phyloP scores from a whole-genome alignment of 2,329 filamentous ascomycete species.

The Zymoseptoria crescenta region DNA sequence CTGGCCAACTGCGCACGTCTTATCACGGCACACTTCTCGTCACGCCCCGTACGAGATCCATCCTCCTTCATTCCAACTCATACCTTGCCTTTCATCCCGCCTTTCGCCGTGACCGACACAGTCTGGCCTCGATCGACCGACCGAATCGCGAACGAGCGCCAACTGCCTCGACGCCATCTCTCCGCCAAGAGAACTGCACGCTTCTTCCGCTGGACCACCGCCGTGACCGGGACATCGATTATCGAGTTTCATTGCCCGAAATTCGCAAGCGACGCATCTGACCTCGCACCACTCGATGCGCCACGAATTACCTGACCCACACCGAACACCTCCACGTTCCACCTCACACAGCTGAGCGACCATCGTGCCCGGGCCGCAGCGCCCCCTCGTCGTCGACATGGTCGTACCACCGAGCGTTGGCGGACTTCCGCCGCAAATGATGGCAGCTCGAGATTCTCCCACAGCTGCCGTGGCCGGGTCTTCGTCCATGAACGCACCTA shows the following conservation, averaged over 20 bases:
- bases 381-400: slow-evolving; percentile 16
- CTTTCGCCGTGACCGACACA: background rate
- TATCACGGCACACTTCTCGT: background rate
- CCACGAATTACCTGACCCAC: background rate
- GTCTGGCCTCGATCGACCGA: background rate
- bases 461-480: slow-evolving; percentile 3
- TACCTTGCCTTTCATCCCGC: background rate
- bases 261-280: slow-evolving; percentile 1
- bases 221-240: background rate
- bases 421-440: slow-evolving; percentile 8
- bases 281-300: slow-evolving; percentile 4
- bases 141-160: background rate
- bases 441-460: slow-evolving; percentile 11
- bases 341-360: background rate
- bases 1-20: background rate
- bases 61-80: background rate
- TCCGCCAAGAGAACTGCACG: background rate
- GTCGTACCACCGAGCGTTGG: slow-evolving; percentile 25
- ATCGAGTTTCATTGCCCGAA: background rate
- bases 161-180: background rate
- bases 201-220: background rate
- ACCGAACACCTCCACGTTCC: background rate
- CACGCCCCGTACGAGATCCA: background rate
- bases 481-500: slow-evolving; percentile 7
- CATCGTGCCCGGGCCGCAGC: slow-evolving; percentile 4